Base-by-base conservation (phyloP, 1,284 basidiomycete species). In the Rhodotorula sp. region DNA sequence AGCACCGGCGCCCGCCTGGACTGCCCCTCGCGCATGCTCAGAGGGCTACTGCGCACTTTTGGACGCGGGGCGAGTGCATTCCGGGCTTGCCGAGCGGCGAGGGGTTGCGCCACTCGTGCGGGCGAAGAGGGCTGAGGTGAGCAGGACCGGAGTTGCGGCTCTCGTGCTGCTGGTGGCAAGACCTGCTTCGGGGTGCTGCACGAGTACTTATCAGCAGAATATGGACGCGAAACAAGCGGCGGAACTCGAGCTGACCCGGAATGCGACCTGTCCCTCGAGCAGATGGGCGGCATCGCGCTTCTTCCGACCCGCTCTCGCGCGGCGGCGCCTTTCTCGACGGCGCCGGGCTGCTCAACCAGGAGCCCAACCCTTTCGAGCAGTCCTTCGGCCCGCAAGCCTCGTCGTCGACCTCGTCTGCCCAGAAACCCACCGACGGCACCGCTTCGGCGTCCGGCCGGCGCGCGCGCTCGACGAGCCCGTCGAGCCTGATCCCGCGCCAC, bases 351-450 rank as follows among this genome's bases (percentile, higher is more conserved):
- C 79, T 82, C 59, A 78, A 80, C 49, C 87, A 93, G 70, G 95
- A 98, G 81, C 92, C 92, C 21, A 98, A 98, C 80, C 95, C 95
- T 0, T 98, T 97, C 80, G 95, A 98, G 80, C 91, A 93, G 82
- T 95, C 92, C 64, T 98, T 97, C 82, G 60, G 66, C 1, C 88
- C 82, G 81, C 71, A 27, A 57, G 67, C 17, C 68, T 52, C 82
- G 85, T 86, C 77, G 78, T 27, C 59, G 10, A 1, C n/a, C 16
- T 45, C n/a, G 34, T 34, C 21, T 9, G 46, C 21, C 4, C 34
- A n/a, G 23, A 34, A 45, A 44, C 52, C 50, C 50, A 54, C 68
- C 34, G 70, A 79, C 58, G 71, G 71, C 55, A 42, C 69, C 53
- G 42, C 59, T 45, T 61, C 64, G 19, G 66, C 60, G 4, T 64